Evolutionary conservation across 768 basidiomycete species (phyloP), one percentile per base, ranked within the genome.

Genomic region (Russula dissimulans): DNA sequence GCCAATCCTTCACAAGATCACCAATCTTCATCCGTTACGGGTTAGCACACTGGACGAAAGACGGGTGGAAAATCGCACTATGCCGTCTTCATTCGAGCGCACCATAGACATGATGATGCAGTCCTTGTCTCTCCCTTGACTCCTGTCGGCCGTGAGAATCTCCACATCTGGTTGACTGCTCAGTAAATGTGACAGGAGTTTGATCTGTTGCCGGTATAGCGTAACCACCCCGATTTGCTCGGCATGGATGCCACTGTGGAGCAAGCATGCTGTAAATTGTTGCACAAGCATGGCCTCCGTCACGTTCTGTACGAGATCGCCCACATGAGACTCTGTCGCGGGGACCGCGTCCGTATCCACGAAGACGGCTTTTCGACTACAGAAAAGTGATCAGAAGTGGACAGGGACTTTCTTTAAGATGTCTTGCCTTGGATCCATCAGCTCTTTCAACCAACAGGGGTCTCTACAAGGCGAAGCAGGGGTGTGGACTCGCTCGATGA

Each of bases 111-210:
- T 87, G 64, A 99, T 78, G 60, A 98, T 84, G 69, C 91, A 93
- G 48, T 95, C 92, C 71, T 99, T 98, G 73, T 99, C 95, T 50
- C 95, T 75, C 0, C 95, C 95, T 73, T 97, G 95, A 71, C 89
- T 91, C 58, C 85, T 86, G 73, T 98, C 95, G 5, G 92, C 94
- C 0, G 95, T 98, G 60, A 95, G 73, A 49, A 94, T 82, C 71
- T 98, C 95, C 14, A 95, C 76, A 2, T 76, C 81, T 42, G 78
- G 76, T 58, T 76, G 76, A 45, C 71, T 73, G 38, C 77, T 73
- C 41, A 97, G 70, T 46, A 87, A 72, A 63, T 88, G 78, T 0
- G 84, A 79, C 32, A 99, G 73, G 1, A 95, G 78, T 74, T 98
- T 97, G 74, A 95, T 87, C 69, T 99, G 97, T 65, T 98, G 97